These are phyloP conservation scores for Breynia disticha DNA, from an alignment of 441 rosid species.

Conservation along the genomic window DNA sequence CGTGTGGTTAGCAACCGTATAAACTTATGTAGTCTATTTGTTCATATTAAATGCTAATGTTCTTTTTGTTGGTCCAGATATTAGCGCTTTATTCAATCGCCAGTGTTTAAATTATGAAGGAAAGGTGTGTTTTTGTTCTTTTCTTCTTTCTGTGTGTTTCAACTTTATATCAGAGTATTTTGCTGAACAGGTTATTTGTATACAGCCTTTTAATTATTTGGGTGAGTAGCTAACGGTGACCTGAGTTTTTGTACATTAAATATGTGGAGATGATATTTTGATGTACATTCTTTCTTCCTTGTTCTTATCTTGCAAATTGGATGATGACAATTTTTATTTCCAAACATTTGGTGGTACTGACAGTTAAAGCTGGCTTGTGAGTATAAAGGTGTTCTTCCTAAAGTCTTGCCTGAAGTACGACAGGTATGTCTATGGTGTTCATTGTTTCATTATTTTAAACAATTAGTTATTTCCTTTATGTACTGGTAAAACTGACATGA, in stretches of 20 bases:
- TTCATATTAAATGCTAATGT: conserved; percentile 10
- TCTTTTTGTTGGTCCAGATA: conserved; percentile 37
- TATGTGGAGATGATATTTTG: too few relatives aligned
- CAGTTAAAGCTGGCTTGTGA: conserved; percentile 61
- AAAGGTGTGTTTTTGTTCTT: conserved; percentile 42
- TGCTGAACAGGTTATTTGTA: too few relatives aligned
- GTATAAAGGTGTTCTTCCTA: conserved; percentile 77
- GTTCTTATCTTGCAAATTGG: too few relatives aligned
- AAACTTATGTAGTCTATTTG: neutral
- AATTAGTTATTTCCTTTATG: too few relatives aligned
- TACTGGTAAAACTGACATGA: too few relatives aligned
- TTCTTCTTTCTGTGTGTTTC: conserved; percentile 1
- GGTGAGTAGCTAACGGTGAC: too few relatives aligned
- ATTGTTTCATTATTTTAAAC: neutral
- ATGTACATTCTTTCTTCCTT: too few relatives aligned
- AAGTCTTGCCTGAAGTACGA: conserved; percentile 69
- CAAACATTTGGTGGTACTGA: conserved; percentile 5
- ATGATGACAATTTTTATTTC: neutral
- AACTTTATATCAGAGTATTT: too few relatives aligned
- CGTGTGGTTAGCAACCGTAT: too few relatives aligned
- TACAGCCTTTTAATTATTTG: too few relatives aligned
- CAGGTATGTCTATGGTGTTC: conserved; percentile 43
- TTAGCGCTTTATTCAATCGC: conserved; percentile 64
- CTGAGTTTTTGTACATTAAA: too few relatives aligned
- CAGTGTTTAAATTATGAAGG: conserved; percentile 65